These are phyloP conservation scores for Quercus dentata DNA, from an alignment of 306 rosid genomes.

Conservation along the genomic window DNA sequence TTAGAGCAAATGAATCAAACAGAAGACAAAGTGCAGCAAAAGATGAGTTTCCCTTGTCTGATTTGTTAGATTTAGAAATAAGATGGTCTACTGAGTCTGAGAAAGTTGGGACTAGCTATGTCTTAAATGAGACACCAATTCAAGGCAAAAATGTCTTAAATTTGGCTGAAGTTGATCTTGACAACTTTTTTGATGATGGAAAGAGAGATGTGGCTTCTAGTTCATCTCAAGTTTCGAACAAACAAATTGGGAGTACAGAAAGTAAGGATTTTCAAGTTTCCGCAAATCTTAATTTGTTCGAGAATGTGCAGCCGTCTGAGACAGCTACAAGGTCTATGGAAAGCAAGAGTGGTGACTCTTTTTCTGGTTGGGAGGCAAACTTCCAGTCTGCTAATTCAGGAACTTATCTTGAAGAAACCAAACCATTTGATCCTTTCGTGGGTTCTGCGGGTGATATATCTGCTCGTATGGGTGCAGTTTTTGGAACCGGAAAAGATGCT, in stretches of 20 bases:
- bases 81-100: slow-evolving; percentile 68
- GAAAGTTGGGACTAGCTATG: slow-evolving; percentile 20
- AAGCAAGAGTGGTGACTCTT: slow-evolving; percentile 42
- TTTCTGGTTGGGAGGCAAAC: slow-evolving; percentile 74
- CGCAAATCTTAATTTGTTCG: slow-evolving; percentile 58
- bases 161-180: slow-evolving; percentile 60
- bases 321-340: slow-evolving; percentile 28
- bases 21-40: slow-evolving; percentile 41
- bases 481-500: slow-evolving; percentile 37
- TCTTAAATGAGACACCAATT: slow-evolving; percentile 24
- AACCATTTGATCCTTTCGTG: slow-evolving; percentile 37
- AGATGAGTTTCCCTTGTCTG: slow-evolving; percentile 59
- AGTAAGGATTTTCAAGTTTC: slow-evolving; percentile 29
- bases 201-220: slow-evolving; percentile 32
- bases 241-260: slow-evolving; percentile 13
- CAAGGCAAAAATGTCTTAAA: slow-evolving; percentile 40
- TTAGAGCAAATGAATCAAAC: slow-evolving; percentile 37
- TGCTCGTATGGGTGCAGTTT: slow-evolving; percentile 30
- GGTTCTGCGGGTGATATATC: slow-evolving; percentile 44
- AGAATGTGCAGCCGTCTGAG: slow-evolving; percentile 41
- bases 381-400: slow-evolving; percentile 55
- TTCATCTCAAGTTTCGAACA: slow-evolving; percentile 24
- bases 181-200: slow-evolving; percentile 41
- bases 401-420: slow-evolving; percentile 32
- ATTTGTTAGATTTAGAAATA: slow-evolving; percentile 73